Evolutionary conservation across 164 flowering plant species (phyloP), one percentile per base, ranked within the genome.

Genomic region (Magnolia kwangsiensis): DNA sequence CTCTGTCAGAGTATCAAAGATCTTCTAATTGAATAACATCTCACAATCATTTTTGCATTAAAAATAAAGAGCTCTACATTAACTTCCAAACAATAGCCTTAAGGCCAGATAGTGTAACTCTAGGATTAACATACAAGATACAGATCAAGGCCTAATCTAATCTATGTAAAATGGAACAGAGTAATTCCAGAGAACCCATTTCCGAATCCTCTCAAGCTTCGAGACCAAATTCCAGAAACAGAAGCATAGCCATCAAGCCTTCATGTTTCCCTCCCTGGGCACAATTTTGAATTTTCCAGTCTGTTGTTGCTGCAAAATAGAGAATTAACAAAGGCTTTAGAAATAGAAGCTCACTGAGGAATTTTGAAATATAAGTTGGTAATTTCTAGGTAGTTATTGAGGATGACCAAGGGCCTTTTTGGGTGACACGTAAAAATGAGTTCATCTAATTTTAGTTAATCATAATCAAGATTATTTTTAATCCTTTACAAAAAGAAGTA

Each of bases 281-380:
- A 95, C 97, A 78, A 95, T 93, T 85, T 85, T 95, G 91, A 86
- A 95, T 86, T 91, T 95, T 64, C 98, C 98, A 4, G 92, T 90
- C 74, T 81, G 85, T 77, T 93, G 90, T 91, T 95, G 92, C 98
- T 91, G 92, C 87, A 84, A 74, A 72, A 73, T 85, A 84, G 67
- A 70, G 69, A 19, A 24, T 51, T 23, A 31, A 18, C 8, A 18
- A 55, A n/a, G 4, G 9, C 64, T 45, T 10, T 63, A 63, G 67
- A n/a, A 24, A 23, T 14, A 65, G 50, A 29, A 68, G 61, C 61
- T 55, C 10, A 55, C 18, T 11, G 18, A 55, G 19, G 61, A 16
- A 55, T 11, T 55, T 55, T 55, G 18, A 16, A 11, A 55, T 1
- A 1, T 11, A 1, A 55, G 18, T 9, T 55, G 11, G 18, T 55